Conservation (phyloP, 176 grass and related monocot species). For the Echinochloa phyllopogon region DNA sequence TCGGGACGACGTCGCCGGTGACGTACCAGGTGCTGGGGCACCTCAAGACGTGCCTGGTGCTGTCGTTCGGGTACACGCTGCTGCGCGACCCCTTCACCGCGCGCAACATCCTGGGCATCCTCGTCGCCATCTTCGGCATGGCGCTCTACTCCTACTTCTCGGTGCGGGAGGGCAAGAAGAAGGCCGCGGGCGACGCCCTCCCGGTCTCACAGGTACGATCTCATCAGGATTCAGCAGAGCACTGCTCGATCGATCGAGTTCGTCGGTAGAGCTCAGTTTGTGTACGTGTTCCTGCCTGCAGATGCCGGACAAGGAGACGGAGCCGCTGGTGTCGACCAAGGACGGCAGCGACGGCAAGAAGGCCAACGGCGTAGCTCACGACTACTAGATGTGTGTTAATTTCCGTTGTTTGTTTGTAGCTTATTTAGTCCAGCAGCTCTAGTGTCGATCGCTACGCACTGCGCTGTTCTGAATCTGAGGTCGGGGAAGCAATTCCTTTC, state of each 20-base stretch:
- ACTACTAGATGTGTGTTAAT: conserved; percentile 8
- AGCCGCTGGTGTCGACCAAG: conserved; percentile 62
- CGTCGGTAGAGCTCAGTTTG: neutral
- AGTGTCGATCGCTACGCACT: neutral
- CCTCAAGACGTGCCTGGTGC: conserved; percentile 91
- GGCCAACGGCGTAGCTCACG: conserved; percentile 55
- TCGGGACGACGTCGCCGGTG: conserved; percentile 89
- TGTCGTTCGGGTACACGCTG: conserved; percentile 88
- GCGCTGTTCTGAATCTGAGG: neutral
- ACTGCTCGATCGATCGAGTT: neutral
- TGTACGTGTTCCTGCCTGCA: conserved; percentile 10
- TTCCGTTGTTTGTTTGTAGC: conserved; percentile 10
- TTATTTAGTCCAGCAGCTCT: conserved; percentile 25
- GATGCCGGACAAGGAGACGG: conserved; percentile 73
- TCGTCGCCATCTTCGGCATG: conserved; percentile 91
- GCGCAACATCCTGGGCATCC: conserved; percentile 83
- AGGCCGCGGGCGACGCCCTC: conserved; percentile 56
- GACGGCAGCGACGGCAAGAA: conserved; percentile 65
- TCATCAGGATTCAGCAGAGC: neutral
- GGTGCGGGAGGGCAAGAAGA: conserved; percentile 79
- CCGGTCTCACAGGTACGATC: conserved; percentile 69
- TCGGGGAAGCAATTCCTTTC: conserved; percentile 17
- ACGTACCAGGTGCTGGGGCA: conserved; percentile 96
- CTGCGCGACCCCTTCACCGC: conserved; percentile 80
- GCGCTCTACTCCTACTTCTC: conserved; percentile 84